Evolutionary conservation across 257 asterid species (phyloP), one percentile per base, ranked within the genome.

Genomic region (Nicotiana otophora): DNA sequence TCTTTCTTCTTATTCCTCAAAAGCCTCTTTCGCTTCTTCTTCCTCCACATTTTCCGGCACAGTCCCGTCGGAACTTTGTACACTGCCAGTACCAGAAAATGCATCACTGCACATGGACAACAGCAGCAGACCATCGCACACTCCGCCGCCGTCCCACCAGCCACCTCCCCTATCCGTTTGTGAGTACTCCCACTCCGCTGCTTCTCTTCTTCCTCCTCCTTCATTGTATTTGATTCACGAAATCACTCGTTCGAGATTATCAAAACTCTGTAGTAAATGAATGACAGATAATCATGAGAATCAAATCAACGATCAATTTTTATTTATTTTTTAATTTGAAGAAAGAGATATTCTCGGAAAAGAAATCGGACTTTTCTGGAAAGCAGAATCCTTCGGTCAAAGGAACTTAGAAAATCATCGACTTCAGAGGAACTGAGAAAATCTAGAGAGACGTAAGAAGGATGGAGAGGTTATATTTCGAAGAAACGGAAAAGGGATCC

Each of bases 111-210:
- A 84, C 93, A 90, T 1, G 98, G 98, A 68, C 93, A 90, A 88
- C 98, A 93, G 87, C 98, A 95, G 79, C 93, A 89, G 82, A 95
- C 92, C 79, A 94, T 97, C 58, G 98, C 96, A 93, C 86, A 95
- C 89, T 87, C 97, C 46, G 98, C 98, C 84, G 95, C 63, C 28
- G 98, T 90, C 1, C 94, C 93, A 3, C 98, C 98, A 6, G 93
- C 97, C 19, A 92, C 87, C 88, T 94, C 98, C 46, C 90, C 97
- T 81, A 90, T 63, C 17, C 91, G 86, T 34, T 77, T 66, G 75
- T 75, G 80, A 28, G 85, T 84, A 62, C 87, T 64, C 60, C 54
- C 10, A 19, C 88, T 78, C 36, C 72, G 77, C 58, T 68, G 62
- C 65, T 23, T 74, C 23, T 55, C 82, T 57, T 63, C 82, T 6